These are phyloP conservation scores for Cucurbita maxima DNA, from an alignment of 306 rosid genomes.

Conservation along the genomic window DNA sequence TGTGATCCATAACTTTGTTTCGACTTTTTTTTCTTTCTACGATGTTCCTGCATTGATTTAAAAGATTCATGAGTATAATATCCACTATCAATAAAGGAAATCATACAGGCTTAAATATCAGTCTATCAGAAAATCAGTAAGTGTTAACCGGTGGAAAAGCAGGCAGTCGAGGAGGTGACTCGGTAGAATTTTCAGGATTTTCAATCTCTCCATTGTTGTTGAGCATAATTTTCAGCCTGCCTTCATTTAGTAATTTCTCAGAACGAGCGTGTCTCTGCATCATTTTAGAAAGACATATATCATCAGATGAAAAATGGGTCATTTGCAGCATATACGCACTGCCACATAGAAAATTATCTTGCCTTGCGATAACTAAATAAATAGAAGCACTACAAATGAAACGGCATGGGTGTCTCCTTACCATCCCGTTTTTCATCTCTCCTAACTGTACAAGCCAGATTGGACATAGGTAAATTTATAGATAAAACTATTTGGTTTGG, in stretches of 20 bases:
- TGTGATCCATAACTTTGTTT: neutral
- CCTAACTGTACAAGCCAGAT: no score
- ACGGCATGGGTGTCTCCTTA: no score
- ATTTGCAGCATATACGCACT: neutral
- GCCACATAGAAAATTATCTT: neutral
- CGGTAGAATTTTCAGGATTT: slow-evolving; percentile 32
- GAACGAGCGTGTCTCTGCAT: slow-evolving; percentile 79
- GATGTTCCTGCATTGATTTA: neutral
- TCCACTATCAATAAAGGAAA: neutral
- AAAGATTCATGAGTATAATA: neutral
- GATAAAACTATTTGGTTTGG: no score
- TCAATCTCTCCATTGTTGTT: slow-evolving; percentile 72
- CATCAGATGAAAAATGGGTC: neutral
- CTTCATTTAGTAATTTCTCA: slow-evolving; percentile 52
- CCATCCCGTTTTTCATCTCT: no score
- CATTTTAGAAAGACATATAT: neutral
- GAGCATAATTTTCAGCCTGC: slow-evolving; percentile 60
- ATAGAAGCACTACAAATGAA: no score
- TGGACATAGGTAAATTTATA: no score
- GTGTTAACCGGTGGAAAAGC: slow-evolving; percentile 39
- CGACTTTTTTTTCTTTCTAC: neutral
- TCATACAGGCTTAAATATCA: neutral
- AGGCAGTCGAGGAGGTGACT: slow-evolving; percentile 18
- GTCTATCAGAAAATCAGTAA: neutral
- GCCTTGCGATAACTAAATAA: neutral